Evolutionary conservation across 495 filamentous ascomycete species (phyloP).

Genomic region (Delitschia confertaspora): DNA sequence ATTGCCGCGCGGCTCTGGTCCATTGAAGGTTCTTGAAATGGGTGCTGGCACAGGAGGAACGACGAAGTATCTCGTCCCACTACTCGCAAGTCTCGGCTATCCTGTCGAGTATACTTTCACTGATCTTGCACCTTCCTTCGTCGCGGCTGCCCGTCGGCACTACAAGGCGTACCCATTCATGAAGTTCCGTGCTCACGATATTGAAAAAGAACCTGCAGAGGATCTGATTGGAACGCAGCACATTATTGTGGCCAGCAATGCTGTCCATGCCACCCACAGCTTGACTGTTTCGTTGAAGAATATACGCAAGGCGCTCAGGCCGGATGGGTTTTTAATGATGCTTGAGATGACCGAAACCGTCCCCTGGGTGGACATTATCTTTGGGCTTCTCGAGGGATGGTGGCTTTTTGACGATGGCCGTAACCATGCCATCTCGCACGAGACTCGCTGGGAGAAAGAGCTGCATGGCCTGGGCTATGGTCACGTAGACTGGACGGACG

Average conservation of each 20-base stretch:
- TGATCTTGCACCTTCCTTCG: conserved; percentile 39
- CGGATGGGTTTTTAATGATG: conserved; percentile 39
- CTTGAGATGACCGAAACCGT: conserved; percentile 40
- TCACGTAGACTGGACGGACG: conserved; percentile 35
- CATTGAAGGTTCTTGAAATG: conserved; percentile 6
- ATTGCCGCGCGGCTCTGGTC: background rate
- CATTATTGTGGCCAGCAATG: conserved; percentile 41
- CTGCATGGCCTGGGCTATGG: conserved; percentile 33
- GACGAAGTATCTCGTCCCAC: background rate
- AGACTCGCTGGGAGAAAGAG: conserved; percentile 32
- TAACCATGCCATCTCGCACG: conserved; percentile 26
- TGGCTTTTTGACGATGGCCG: conserved; percentile 44
- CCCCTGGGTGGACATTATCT: conserved; percentile 40
- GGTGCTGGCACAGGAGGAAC: conserved; percentile 10
- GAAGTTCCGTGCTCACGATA: conserved; percentile 35
- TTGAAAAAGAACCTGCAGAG: conserved; percentile 34
- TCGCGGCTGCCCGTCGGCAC: conserved; percentile 31
- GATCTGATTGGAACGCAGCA: conserved; percentile 33
- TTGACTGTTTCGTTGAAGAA: conserved; percentile 29
- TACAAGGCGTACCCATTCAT: conserved; percentile 34
- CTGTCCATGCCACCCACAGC: conserved; percentile 42
- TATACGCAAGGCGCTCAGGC: conserved; percentile 33
- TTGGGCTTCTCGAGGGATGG: conserved; percentile 45
- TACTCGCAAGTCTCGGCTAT: conserved; percentile 7
- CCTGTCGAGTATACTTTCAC: conserved; percentile 42